These are phyloP conservation scores for Prunus armeniaca DNA, from an alignment of 306 rosid species.

Conservation along the genomic window DNA sequence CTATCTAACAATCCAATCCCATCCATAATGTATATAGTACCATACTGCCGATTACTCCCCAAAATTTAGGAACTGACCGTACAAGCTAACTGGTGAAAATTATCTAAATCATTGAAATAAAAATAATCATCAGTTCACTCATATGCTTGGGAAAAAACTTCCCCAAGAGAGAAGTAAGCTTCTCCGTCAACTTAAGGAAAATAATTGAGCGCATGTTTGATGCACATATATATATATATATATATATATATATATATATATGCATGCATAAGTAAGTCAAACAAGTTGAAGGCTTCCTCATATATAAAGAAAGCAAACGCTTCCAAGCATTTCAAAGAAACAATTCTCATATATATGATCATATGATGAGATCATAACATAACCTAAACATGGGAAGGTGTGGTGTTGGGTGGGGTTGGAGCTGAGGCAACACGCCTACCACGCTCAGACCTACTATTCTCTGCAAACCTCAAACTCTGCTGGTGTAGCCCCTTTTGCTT, in stretches of 20 bases:
- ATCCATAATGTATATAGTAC: too few relatives aligned
- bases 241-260: too few relatives aligned
- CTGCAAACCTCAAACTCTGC: slow-evolving; percentile 72
- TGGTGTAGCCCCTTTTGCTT: slow-evolving; percentile 60
- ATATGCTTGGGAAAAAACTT: neutral
- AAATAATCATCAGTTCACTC: too few relatives aligned
- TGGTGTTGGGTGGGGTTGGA: slow-evolving; percentile 64
- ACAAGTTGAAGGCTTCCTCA: neutral
- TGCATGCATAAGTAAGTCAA: neutral
- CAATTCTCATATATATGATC: neutral
- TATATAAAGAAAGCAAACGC: neutral
- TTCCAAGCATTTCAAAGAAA: neutral
- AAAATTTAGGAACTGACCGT: too few relatives aligned
- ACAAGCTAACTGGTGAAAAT: too few relatives aligned
- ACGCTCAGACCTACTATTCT: slow-evolving; percentile 81
- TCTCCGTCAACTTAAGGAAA: neutral
- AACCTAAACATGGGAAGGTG: slow-evolving; percentile 52
- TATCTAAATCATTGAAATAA: too few relatives aligned
- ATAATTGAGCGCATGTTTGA: neutral
- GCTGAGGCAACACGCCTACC: slow-evolving; percentile 68
- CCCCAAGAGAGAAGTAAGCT: neutral
- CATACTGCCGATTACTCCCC: too few relatives aligned
- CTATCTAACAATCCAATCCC: too few relatives aligned
- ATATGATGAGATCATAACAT: neutral
- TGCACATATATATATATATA: neutral